Percentiles rank a stretch among this genome's conserved stretches.
Evolutionary conservation across 2,329 filamentous ascomycete genomes (phyloP).

Genomic region (Tolypocladium tropicale): DNA sequence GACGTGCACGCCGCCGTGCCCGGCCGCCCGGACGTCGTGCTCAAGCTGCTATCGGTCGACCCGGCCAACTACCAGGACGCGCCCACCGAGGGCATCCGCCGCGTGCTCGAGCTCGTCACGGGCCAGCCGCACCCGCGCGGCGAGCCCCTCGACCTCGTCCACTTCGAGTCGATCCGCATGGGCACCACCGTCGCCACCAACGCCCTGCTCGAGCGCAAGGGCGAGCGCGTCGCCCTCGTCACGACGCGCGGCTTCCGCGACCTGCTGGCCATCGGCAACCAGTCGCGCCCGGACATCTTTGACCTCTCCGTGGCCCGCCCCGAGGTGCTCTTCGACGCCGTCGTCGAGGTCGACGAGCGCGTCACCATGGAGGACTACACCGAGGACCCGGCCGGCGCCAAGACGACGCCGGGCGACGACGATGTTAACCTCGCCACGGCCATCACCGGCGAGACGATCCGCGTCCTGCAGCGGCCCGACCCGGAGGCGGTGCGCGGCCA

Average conservation of each 20-base stretch:
- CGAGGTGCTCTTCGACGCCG: conserved; percentile 57
- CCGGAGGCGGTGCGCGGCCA: conserved; percentile 42
- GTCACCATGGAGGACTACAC: conserved; percentile 66
- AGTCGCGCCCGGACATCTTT: conserved; percentile 63
- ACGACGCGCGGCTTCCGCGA: conserved; percentile 66
- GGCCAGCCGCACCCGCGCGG: conserved; percentile 21
- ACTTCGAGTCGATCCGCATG: conserved; percentile 60
- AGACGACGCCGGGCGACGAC: conserved; percentile 33
- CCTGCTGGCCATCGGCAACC: conserved; percentile 62
- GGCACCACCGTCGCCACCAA: conserved; percentile 75
- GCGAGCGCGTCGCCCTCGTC: conserved; percentile 59
- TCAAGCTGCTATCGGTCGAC: conserved; percentile 64
- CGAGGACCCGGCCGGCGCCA: conserved; percentile 46
- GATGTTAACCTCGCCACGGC: conserved; percentile 54
- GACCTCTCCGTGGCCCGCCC: conserved; percentile 60
- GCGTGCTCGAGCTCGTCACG: conserved; percentile 23
- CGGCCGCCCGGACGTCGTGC: conserved; percentile 55
- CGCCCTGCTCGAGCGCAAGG: conserved; percentile 62
- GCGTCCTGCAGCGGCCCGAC: conserved; percentile 52
- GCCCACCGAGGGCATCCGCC: conserved; percentile 60
- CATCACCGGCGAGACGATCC: conserved; percentile 57
- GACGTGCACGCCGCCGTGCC: conserved; percentile 60
- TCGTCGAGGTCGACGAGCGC: conserved; percentile 63
- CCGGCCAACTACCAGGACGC: conserved; percentile 64
- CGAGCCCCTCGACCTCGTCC: conserved; percentile 20